Conservation (phyloP, 2,329 filamentous ascomycete genomes). For the Lachnellula occidentalis region DNA sequence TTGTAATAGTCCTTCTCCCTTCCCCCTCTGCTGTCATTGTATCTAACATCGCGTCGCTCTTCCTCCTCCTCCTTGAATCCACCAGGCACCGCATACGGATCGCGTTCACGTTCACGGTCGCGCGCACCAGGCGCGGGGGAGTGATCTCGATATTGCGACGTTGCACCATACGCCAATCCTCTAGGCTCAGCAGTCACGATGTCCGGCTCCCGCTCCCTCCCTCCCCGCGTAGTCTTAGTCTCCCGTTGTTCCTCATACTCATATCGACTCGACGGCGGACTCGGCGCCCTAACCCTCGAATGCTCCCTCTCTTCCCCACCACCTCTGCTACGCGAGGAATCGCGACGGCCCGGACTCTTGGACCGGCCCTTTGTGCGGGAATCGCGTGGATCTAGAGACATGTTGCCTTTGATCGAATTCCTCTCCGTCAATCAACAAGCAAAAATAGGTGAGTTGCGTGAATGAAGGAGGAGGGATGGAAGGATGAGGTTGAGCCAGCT, state of each 20-base stretch:
- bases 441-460: background rate
- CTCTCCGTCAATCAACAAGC: background rate
- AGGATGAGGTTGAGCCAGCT: background rate
- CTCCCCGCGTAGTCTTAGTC: background rate
- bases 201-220: constrained; percentile 8
- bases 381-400: constrained; percentile 30
- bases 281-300: constrained; percentile 10
- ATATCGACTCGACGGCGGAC: constrained; percentile 17
- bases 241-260: constrained; percentile 11
- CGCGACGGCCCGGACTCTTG: constrained; percentile 25
- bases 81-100: constrained; percentile 16
- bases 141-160: constrained; percentile 3
- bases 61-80: constrained; percentile 18
- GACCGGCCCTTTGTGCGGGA: constrained; percentile 24
- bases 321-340: constrained; percentile 4
- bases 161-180: constrained; percentile 2
- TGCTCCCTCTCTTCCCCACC: constrained; percentile 16
- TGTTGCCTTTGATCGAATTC: constrained; percentile 3
- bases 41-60: constrained; percentile 9
- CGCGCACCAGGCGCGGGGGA: constrained; percentile 2
- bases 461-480: background rate
- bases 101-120: background rate
- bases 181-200: constrained; percentile 15
- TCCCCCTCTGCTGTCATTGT: constrained; percentile 11
- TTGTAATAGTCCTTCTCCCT: constrained; percentile 14